Percentiles rank a stretch among this genome's conserved stretches.
phyloP scores from a whole-genome alignment of 2,329 filamentous ascomycete species.

The Penicillium rolfsii region DNA sequence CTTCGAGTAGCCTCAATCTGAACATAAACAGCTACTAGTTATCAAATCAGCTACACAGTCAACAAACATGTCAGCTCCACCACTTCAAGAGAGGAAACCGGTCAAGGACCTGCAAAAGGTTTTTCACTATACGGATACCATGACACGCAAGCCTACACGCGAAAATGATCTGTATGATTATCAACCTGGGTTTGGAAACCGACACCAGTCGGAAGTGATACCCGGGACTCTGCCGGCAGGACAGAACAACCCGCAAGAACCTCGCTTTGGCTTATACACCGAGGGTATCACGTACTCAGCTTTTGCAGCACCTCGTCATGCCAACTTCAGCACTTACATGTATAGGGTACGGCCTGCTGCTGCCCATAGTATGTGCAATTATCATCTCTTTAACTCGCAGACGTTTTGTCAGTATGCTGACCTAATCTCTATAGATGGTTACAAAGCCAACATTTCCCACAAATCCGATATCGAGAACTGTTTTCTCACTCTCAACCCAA shows the following conservation, averaged over 20 bases:
- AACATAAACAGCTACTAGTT: not conserved
- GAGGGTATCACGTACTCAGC: conserved; percentile 37
- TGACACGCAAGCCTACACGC: conserved; percentile 34
- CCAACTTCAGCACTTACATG: conserved; percentile 36
- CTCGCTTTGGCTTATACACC: conserved; percentile 37
- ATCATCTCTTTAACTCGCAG: too few relatives aligned
- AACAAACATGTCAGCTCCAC: conserved; percentile 32
- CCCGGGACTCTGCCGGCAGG: conserved; percentile 37
- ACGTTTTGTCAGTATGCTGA: not conserved
- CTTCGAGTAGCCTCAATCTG: not conserved
- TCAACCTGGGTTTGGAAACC: conserved; percentile 35
- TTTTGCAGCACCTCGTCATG: conserved; percentile 31
- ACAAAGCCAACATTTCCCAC: conserved; percentile 48
- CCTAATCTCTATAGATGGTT: conserved; percentile 25
- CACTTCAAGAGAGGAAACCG: conserved; percentile 25
- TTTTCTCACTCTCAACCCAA: conserved; percentile 48
- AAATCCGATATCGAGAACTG: conserved; percentile 35
- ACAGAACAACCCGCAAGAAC: conserved; percentile 39
- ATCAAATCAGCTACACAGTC: not conserved
- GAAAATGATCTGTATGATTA: conserved; percentile 39
- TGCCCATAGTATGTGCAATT: conserved; percentile 28
- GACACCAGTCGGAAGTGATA: conserved; percentile 39
- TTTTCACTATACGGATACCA: conserved; percentile 38
- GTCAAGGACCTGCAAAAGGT: conserved; percentile 35
- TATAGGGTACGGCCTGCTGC: conserved; percentile 34